Conservation (phyloP, 768 basidiomycete species). For the Hericium erinaceus region DNA sequence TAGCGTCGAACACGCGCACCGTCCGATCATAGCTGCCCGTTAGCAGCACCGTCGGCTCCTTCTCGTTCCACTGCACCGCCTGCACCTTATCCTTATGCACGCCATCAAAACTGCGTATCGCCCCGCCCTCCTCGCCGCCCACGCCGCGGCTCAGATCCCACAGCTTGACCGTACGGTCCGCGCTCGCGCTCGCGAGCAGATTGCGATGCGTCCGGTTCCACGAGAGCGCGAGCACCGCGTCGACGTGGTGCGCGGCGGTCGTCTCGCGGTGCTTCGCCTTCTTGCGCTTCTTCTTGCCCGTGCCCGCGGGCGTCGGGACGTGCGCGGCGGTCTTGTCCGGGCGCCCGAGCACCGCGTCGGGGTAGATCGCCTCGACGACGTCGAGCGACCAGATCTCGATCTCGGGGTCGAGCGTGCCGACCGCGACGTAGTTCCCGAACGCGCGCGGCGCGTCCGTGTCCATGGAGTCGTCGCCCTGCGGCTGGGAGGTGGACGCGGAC, state of each 20-base stretch:
- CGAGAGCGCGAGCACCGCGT: constrained; percentile 84
- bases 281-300: constrained; percentile 94
- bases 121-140: constrained; percentile 34
- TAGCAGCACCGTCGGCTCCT: constrained; percentile 80
- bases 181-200: constrained; percentile 83
- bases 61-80: constrained; percentile 90
- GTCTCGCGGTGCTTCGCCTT: constrained; percentile 60
- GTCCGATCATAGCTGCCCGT: constrained; percentile 94
- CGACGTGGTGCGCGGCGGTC: constrained; percentile 74
- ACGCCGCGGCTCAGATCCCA: constrained; percentile 76
- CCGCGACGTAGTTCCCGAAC: constrained; percentile 87
- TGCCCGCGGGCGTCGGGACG: constrained; percentile 71
- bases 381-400: constrained; percentile 99
- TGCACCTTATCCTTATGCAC: constrained; percentile 93
- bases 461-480: constrained; percentile 20
- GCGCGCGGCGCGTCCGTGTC: constrained; percentile 19
- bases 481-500: constrained; percentile 33
- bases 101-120: constrained; percentile 75
- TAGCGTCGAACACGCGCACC: constrained; percentile 88
- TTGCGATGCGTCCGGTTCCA: constrained; percentile 92
- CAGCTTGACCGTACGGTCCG: constrained; percentile 92
- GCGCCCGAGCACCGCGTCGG: constrained; percentile 82
- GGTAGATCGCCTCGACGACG: constrained; percentile 89
- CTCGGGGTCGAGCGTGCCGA: constrained; percentile 94
- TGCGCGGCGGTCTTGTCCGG: constrained; percentile 78